A percentile compares a stretch with the other conserved stretches of the same genome.
These are phyloP conservation scores for Fomitiporia mediterranea DNA, from an alignment of 1,284 basidiomycete genomes.

Conservation along the genomic window DNA sequence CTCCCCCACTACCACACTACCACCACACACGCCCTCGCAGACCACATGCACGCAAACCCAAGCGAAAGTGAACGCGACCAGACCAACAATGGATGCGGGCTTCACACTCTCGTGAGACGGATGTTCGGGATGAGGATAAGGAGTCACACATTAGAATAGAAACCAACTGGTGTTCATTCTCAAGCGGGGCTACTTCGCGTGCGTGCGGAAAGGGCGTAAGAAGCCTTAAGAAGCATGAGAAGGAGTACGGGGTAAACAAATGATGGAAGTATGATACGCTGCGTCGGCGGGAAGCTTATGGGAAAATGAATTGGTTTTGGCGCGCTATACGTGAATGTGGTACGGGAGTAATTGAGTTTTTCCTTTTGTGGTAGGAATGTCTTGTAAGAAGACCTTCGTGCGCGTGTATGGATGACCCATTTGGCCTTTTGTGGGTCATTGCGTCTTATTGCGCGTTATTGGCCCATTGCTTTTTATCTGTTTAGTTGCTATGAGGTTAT, in stretches of 20 bases:
- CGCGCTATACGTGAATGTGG: background rate
- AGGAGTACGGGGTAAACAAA: background rate
- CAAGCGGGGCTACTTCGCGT: background rate
- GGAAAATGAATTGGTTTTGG: too few species aligned
- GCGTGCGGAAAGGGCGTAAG: background rate
- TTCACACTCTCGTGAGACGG: conserved; percentile 17
- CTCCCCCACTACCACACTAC: too few species aligned
- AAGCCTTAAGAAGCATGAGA: background rate
- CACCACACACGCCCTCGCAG: too few species aligned
- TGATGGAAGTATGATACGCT: background rate
- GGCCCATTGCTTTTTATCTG: too few species aligned
- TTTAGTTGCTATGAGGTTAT: too few species aligned
- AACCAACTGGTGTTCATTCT: conserved; percentile 7
- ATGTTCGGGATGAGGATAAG: background rate
- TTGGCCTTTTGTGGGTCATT: background rate
- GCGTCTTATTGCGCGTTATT: too few species aligned
- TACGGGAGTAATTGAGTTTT: background rate
- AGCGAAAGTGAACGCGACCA: too few species aligned
- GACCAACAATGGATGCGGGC: background rate
- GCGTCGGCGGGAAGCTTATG: background rate
- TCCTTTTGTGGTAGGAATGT: background rate
- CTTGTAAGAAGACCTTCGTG: background rate
- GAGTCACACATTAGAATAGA: conserved; percentile 14
- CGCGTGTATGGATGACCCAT: background rate
- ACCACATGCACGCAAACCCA: background rate